Percentiles rank a stretch among this genome's conserved stretches.
Evolutionary conservation across 2,329 filamentous ascomycete species (phyloP).

Genomic region (Aspergillus pseudotamarii): DNA sequence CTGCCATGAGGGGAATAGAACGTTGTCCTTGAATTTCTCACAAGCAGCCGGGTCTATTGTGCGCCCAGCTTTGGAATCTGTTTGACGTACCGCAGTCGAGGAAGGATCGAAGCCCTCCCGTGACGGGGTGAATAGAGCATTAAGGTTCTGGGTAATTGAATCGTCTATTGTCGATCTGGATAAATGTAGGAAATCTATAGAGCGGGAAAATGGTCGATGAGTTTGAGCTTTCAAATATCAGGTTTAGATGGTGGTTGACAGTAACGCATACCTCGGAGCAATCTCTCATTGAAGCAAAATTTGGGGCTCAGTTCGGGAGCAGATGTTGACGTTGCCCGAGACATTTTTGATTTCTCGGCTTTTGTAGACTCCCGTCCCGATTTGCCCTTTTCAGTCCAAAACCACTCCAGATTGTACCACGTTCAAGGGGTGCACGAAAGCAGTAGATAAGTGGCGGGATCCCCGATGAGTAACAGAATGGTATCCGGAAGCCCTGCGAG

Average conservation of each 20-base stretch:
- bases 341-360: conserved; percentile 38
- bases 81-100: conserved; percentile 68
- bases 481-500: not conserved
- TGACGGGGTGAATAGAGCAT: conserved; percentile 80
- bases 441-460: not conserved
- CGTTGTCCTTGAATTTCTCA: conserved; percentile 69
- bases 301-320: conserved; percentile 66
- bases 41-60: conserved; percentile 68
- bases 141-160: conserved; percentile 89
- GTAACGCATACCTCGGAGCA: conserved; percentile 63
- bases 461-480: not conserved
- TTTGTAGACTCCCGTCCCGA: conserved; percentile 27
- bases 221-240: not conserved
- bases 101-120: conserved; percentile 73
- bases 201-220: conserved; percentile 13
- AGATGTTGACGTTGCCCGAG: conserved; percentile 39
- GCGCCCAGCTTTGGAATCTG: conserved; percentile 51
- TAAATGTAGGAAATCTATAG: conserved; percentile 81
- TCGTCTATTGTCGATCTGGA: conserved; percentile 88
- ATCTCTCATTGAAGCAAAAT: conserved; percentile 74
- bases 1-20: conserved; percentile 89
- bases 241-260: not conserved
- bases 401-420: conserved; percentile 43
- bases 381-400: conserved; percentile 35
- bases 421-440: conserved; percentile 7